phyloP scores from a whole-genome alignment of 192 early-diverging fungal species.

The Coemansia sp. region DNA sequence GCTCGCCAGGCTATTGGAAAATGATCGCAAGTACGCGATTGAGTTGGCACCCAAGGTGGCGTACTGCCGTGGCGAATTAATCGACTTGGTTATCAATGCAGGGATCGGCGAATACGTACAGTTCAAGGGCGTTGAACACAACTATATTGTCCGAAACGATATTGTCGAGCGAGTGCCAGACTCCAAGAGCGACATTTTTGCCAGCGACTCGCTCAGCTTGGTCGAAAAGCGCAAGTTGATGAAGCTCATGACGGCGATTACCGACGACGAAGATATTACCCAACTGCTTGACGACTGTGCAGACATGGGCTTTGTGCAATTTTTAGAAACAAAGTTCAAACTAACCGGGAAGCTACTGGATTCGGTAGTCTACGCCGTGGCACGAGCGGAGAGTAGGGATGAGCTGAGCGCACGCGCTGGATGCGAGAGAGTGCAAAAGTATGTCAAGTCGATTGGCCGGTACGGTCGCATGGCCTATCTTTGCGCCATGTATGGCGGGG shows the following conservation, averaged over 20 bases:
- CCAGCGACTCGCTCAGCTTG: constrained; percentile 66
- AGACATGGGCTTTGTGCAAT: constrained; percentile 19
- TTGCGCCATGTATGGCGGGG: constrained; percentile 82
- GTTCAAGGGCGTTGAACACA: constrained; percentile 79
- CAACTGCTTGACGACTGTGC: constrained; percentile 10
- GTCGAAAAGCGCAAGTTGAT: constrained; percentile 91
- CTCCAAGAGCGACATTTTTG: constrained; percentile 92
- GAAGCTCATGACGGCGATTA: constrained; percentile 75
- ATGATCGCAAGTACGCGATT: constrained; percentile 30
- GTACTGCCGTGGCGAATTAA: constrained; percentile 64
- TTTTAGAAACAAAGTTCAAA: constrained; percentile 59
- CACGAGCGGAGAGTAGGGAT: constrained; percentile 35
- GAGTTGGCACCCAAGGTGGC: constrained; percentile 61
- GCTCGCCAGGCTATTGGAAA: constrained; percentile 12
- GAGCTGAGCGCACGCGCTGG: constrained; percentile 61
- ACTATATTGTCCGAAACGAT: constrained; percentile 54
- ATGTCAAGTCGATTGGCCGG: constrained; percentile 77
- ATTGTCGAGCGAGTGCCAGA: constrained; percentile 70
- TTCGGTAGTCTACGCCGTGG: constrained; percentile 67
- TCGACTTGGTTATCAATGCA: constrained; percentile 72
- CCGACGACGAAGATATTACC: constrained; percentile 36
- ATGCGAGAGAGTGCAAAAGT: constrained; percentile 63
- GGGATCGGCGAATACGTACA: constrained; percentile 86
- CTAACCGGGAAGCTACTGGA: constrained; percentile 62
- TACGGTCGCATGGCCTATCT: constrained; percentile 84